Base-by-base conservation (phyloP, 768 basidiomycete species). In the Punctularia strigosozonata region DNA sequence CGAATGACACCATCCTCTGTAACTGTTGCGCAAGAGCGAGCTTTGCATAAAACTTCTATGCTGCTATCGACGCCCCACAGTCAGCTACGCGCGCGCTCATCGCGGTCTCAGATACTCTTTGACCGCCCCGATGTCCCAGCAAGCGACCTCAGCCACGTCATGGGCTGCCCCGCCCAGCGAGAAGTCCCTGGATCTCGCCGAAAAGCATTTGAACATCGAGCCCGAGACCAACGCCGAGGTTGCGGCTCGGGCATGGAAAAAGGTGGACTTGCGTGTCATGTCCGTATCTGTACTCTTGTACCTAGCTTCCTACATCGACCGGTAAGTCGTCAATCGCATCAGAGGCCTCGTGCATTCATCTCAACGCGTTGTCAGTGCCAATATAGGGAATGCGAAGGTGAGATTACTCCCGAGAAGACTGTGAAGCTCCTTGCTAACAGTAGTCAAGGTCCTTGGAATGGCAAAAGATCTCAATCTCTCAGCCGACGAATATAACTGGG, bases 321-420 rank as follows among this genome's bases (percentile, higher is more conserved):
- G 39, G 31, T 40, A 20, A 25, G 39, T 40, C 28, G 10, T 30
- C 28, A 30, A 17, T 25, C 15, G 4, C 20, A 17, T 23, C 39
- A 34, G 22, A 19, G 15, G 13, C 4, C 19, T 23, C 6, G 13
- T 14, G 24, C 7, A 21, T 24, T 22, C 30, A 3, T 14, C 19
- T 10, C 15, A 19, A 23, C 32, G 8, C 34, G 28, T 35, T 6
- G 20, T 42, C 35, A 54, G 57, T 6, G 51, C 53, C 12, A 57
- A 59, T 39, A 59, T 59, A 35, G 57, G 56, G 14, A 57, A 59
- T 33, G 56, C 56, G n/a, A n/a, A n/a, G n/a, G n/a, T n/a, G n/a
- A n/a, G n/a, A n/a, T n/a, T n/a, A n/a, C n/a, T n/a, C n/a, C n/a
- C n/a, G n/a, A n/a, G n/a, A n/a, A n/a, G n/a, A n/a, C n/a, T n/a